Evolutionary conservation across 179 eudicot species (phyloP), one percentile per base, ranked within the genome.

Genomic region (Spergularia azorica): DNA sequence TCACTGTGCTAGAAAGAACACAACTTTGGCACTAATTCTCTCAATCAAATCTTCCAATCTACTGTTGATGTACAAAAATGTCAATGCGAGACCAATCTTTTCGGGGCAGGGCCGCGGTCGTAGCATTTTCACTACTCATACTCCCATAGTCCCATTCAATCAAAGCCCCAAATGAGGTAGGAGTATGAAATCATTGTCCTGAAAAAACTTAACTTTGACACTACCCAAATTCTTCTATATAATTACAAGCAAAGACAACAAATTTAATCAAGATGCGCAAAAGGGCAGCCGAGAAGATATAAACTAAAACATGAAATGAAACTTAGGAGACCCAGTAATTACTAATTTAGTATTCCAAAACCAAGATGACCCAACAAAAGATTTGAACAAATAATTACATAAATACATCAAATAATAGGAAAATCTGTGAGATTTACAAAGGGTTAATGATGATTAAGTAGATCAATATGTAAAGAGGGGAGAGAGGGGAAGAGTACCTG

Each of bases 401-500:
- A 52, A 54, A 70, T 9, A 26, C 20, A 52, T 5, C 9, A 26
- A 52, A 52, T 3, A 70, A 14, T 26, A 15, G 55, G 17, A 52
- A 48, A 43, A 9, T 17, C 71, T 8, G 18, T 20, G 56, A 67
- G 36, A 67, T 12, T 55, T 11, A 70, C 18, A 9, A 10, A 6
- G 39, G 60, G 43, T 6, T 52, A 20, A 52, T 18, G 0, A 2
- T 13, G 36, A 21, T 12, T 69, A 50, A 69, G 57, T 52, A 51
- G 73, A 70, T 70, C 73, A 54, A 14, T 20, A 2, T 0, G 14
- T 50, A 8, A 70, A 20, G 5, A 17, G 8, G n/a, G 14, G 3
- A 70, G 46, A 54, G 38, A 67, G 57, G 48, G 5, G 48, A 50
- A 67, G 12, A 32, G 41, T 70, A 70, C 73, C 73, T 70, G 41